These are phyloP conservation scores for Nicotiana knightiana DNA, from an alignment of 257 asterid genomes.

Conservation along the genomic window DNA sequence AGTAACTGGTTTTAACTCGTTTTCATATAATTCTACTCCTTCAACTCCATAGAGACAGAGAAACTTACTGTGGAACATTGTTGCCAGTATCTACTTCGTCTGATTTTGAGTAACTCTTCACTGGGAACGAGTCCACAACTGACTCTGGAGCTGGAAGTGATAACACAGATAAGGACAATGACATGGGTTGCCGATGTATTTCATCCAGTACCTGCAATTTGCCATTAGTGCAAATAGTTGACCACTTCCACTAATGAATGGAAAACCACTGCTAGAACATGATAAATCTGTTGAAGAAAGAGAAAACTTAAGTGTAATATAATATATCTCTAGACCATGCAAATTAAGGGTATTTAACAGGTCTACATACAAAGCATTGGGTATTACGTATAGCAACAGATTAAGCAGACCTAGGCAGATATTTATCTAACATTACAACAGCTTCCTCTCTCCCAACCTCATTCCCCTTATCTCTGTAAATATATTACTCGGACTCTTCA, in stretches of 20 bases:
- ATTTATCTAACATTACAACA: not conserved
- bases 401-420: not conserved
- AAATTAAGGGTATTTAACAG: not conserved
- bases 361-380: not conserved
- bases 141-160: conserved; percentile 90
- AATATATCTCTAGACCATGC: not conserved
- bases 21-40: not conserved
- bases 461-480: not conserved
- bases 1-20: not conserved
- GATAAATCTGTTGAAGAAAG: not conserved
- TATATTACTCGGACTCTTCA: no score
- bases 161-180: conserved; percentile 60
- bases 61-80: conserved; percentile 60
- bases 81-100: conserved; percentile 39
- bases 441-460: not conserved
- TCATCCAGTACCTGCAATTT: conserved; percentile 77
- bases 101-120: conserved; percentile 48
- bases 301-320: not conserved
- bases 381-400: not conserved
- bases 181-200: conserved; percentile 82
- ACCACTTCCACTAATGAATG: not conserved
- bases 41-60: not conserved
- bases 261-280: not conserved
- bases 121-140: conserved; percentile 79
- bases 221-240: not conserved